Evolutionary conservation across 768 basidiomycete genomes (phyloP), one percentile per base, ranked within the genome.

Genomic region (Agrocybe praecox): DNA sequence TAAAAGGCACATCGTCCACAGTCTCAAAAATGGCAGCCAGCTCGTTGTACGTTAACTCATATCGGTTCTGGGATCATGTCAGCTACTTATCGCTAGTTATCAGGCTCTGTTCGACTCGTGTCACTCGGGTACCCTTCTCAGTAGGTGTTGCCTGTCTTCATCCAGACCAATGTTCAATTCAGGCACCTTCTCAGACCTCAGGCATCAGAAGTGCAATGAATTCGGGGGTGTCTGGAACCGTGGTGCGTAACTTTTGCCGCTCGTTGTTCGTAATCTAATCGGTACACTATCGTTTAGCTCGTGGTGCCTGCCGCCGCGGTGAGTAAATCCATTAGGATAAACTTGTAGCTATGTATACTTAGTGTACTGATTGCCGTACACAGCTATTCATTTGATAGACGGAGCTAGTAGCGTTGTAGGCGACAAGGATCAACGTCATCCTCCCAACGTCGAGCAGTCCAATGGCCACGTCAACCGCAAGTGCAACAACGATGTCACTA

Each of bases 81-180:
- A 18, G n/a, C 22, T 17, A 2, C 49, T 46, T 17, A 49, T 43
- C 19, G n/a, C 26, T 18, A 24, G 19, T 10, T 26, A 21, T 2
- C 14, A 60, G 52, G 56, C 60, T 15, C 33, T 61, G 7, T 53
- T 61, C 15, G 60, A 61, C 23, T 45, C 60, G 2, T 61, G 62
- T 17, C 52, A 56, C 34, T 64, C 60, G 0, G 57, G 62, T 1
- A 61, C 62, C 1, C 42, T 64, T 10, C 46, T 64, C 3, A 57
- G 60, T 64, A 26, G 23, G 62, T 52, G 8, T 9, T 34, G 2
- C n/a, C 14, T 3, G 4, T n/a, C n/a, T n/a, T n/a, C 0, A 22
- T 4, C 11, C 24, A 1, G 8, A 10, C 1, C 7, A 2, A 11
- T 15, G 11, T 51, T 22, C 22, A 23, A 7, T 14, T 15, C 18